phyloP scores from a whole-genome alignment of 345 rosid species.

The Rhodamnia argentea region DNA sequence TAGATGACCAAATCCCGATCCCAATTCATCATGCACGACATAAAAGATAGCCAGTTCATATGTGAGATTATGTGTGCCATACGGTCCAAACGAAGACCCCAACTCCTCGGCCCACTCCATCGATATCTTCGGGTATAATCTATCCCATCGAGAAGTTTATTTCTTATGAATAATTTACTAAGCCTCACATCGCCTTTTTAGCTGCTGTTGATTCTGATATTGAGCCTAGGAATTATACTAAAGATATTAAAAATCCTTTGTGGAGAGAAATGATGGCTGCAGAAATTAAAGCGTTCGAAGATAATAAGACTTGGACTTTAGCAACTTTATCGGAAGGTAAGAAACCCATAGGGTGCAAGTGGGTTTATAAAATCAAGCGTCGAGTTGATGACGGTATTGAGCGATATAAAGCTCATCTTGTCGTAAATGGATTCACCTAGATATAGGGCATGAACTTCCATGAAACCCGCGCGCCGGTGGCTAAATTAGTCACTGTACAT shows the following conservation, averaged over 20 bases:
- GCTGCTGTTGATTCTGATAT: background rate
- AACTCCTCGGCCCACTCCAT: background rate
- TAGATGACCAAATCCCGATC: background rate
- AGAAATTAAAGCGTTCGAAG: too few relatives aligned
- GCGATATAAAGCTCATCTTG: background rate
- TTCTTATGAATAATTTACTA: background rate
- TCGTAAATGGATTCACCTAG: background rate
- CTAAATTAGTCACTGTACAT: too few relatives aligned
- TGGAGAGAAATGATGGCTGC: background rate
- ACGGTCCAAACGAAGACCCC: background rate
- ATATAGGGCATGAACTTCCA: background rate
- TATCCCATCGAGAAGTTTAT: background rate
- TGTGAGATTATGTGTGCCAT: background rate
- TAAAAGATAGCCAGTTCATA: background rate
- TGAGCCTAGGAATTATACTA: background rate
- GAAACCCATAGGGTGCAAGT: background rate
- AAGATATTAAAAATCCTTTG: background rate
- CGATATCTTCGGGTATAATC: background rate
- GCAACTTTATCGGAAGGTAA: background rate
- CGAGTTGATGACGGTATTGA: background rate
- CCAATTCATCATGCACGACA: fast-evolving
- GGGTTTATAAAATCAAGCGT: background rate
- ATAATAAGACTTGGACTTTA: background rate
- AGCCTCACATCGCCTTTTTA: background rate
- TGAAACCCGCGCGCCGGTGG: too few relatives aligned